Conservation (phyloP, 345 rosid genomes). For the Syzygium jambos region DNA sequence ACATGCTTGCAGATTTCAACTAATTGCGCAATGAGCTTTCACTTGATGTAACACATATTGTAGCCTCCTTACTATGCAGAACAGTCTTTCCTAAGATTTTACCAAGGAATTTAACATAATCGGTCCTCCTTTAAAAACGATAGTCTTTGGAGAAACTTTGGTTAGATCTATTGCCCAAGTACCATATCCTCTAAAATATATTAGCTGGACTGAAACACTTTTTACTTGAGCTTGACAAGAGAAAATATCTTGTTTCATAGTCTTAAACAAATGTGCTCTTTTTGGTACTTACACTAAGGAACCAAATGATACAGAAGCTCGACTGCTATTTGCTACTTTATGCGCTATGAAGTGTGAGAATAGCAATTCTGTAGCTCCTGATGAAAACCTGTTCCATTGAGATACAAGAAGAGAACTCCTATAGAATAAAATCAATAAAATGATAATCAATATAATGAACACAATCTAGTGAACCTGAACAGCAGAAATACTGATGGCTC, state of each 20-base stretch:
- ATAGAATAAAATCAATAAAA: background rate
- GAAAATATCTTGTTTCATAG: background rate
- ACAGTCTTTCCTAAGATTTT: background rate
- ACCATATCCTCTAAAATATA: background rate
- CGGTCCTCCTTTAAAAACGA: rapidly evolving
- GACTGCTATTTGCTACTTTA: background rate
- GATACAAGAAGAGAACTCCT: background rate
- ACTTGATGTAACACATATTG: too few species aligned
- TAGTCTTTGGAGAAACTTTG: background rate
- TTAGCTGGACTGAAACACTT: background rate
- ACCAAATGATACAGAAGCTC: background rate
- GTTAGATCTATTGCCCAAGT: background rate
- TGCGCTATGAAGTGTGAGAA: background rate
- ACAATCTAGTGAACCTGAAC: slow-evolving; percentile 47
- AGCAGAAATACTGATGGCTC: slow-evolving; percentile 95
- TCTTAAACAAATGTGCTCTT: background rate
- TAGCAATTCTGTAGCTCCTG: background rate
- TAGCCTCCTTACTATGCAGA: too few species aligned
- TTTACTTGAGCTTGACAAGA: background rate
- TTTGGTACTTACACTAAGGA: background rate
- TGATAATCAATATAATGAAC: background rate
- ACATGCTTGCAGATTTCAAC: too few species aligned
- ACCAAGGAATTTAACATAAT: background rate
- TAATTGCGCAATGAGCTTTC: too few species aligned
- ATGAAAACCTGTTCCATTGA: background rate